Evolutionary conservation across 441 rosid genomes (phyloP).

Genomic region (Raphanus hybrid): DNA sequence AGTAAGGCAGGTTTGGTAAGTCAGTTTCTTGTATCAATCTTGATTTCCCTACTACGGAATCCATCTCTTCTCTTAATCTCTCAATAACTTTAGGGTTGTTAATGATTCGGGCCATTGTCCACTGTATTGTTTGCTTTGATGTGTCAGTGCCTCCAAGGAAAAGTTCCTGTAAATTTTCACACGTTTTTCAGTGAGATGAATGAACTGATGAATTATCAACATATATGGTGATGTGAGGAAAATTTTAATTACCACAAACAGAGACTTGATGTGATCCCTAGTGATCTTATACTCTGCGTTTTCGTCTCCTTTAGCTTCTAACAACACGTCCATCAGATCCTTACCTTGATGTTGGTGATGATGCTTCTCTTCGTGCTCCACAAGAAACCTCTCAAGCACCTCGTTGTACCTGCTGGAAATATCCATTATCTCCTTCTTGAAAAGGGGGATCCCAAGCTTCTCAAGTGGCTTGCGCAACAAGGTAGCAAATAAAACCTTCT

Average conservation of each 20-base stretch:
- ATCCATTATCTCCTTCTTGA: conserved; percentile 30
- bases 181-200: not conserved
- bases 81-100: conserved; percentile 11
- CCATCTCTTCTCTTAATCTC: conserved; percentile 23
- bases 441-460: conserved; percentile 28
- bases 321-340: conserved; percentile 44
- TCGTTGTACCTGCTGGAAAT: conserved; percentile 16
- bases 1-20: conserved; percentile 25
- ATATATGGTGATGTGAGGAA: not conserved
- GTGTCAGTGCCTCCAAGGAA: conserved; percentile 27
- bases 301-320: conserved; percentile 28
- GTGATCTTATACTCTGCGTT: conserved; percentile 41
- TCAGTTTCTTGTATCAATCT: conserved; percentile 28
- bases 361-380: conserved; percentile 40
- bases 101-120: conserved; percentile 30
- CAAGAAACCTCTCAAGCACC: conserved; percentile 44
- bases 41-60: conserved; percentile 14
- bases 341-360: conserved; percentile 9
- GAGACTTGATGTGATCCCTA: conserved; percentile 41
- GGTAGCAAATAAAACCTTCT: conserved; percentile 31
- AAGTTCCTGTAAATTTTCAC: conserved; percentile 12
- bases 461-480: conserved; percentile 33
- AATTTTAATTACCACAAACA: conserved; percentile 35
- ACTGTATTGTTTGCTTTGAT: conserved; percentile 19
- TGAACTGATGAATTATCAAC: not conserved